Evolutionary conservation across 192 early-diverging fungal species (phyloP), one percentile per base, ranked within the genome.

Genomic region (Backusella liffmaniae): DNA sequence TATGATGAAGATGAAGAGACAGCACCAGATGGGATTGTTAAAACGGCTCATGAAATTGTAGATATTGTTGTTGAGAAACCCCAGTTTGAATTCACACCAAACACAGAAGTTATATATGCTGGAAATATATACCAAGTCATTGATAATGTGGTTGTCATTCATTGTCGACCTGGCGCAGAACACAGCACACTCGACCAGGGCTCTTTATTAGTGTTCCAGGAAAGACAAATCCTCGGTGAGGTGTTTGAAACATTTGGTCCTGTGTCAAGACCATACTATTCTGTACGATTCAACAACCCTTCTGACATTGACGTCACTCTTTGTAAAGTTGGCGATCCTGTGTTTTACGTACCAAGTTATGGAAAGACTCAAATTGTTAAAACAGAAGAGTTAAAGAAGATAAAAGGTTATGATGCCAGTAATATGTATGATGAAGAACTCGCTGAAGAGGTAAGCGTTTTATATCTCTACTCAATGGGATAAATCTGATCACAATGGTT

Each of bases 181-280:
- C 49, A 75, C 53, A 83, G 74, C 56, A 90, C 95, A 3, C 83
- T 99, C 32, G 96, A 98, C 77, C 74, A 83, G 0, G 97, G 93
- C 18, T 92, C 87, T 12, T 62, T 97, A 4, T 81, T 98, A 9
- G 86, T 90, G 0, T 86, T 87, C n/a, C 80, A 78, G 13, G 86
- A 94, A 26, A 81, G 90, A 34, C 79, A 81, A 10, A 78, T 94
- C 6, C 66, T 95, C 9, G 94, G 94, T 41, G 85, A 86, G 73
- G 90, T 91, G 70, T 96, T 90, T 85, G 98, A 99, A 68, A 95
- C 95, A 0, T 96, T 99, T 88, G 98, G 98, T 6, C 96, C 95
- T 9, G 92, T 99, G 1, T 75, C 84, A 1, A 83, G 87, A 36
- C 98, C 98, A 4, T 79, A 94, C 59, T 98, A 97, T 80, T 88